Percentiles rank a stretch among this genome's conserved stretches.
Conservation (phyloP, 768 basidiomycete species). For the Sporobolomyces pararoseus region DNA sequence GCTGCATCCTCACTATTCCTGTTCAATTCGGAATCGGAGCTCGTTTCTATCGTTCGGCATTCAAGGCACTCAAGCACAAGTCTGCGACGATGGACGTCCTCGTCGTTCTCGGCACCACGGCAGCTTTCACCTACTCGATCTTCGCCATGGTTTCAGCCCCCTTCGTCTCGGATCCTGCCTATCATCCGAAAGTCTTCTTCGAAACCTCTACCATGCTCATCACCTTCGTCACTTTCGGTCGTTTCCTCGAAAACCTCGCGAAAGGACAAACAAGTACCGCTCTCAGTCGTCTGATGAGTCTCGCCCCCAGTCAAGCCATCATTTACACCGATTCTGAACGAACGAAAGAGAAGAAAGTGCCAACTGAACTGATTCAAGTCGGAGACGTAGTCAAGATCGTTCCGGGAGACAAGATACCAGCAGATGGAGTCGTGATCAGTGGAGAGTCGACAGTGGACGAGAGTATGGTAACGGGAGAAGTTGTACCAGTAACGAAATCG, state of each 20-base stretch:
- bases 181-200: constrained; percentile 85
- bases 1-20: constrained; percentile 74
- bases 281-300: constrained; percentile 90
- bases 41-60: constrained; percentile 84
- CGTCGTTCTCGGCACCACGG: constrained; percentile 87
- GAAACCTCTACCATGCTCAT: constrained; percentile 99
- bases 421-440: constrained; percentile 82
- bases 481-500: constrained; percentile 78
- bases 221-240: constrained; percentile 91
- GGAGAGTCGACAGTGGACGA: constrained; percentile 90
- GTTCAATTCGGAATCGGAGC: constrained; percentile 87
- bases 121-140: constrained; percentile 87
- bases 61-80: constrained; percentile 81
- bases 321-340: constrained; percentile 74
- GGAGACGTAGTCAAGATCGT: constrained; percentile 90
- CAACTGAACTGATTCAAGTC: constrained; percentile 90
- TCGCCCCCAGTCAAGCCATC: constrained; percentile 89
- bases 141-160: constrained; percentile 62
- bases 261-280: constrained; percentile 97
- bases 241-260: constrained; percentile 91
- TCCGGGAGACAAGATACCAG: constrained; percentile 92
- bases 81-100: constrained; percentile 97
- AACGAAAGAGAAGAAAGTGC: constrained; percentile 79
- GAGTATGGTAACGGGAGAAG: constrained; percentile 93
- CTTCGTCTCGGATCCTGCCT: constrained; percentile 56